These are phyloP conservation scores for Drechslerella dactyloides DNA, from an alignment of 2,329 filamentous ascomycete species.

Conservation along the genomic window DNA sequence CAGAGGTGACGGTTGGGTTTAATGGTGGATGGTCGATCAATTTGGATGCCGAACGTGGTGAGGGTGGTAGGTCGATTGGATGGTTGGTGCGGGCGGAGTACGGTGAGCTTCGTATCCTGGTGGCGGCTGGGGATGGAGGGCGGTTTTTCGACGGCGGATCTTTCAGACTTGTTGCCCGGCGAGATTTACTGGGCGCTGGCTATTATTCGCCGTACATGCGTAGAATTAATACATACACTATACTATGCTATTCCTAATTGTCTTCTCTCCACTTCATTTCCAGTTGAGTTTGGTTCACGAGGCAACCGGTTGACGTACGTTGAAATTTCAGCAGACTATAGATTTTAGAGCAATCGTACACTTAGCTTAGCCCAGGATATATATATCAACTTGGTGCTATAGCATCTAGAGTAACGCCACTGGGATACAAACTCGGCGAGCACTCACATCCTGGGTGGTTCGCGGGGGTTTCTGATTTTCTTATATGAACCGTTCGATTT, in stretches of 20 bases:
- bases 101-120: constrained; percentile 43
- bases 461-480: no score
- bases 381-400: no score
- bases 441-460: no score
- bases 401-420: no score
- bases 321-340: no score
- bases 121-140: constrained; percentile 8
- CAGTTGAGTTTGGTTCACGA: no score
- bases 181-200: constrained; percentile 39
- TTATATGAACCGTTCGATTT: background rate
- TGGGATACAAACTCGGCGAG: no score
- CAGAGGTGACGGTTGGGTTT: no score
- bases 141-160: constrained; percentile 29
- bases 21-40: background rate
- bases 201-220: constrained; percentile 46
- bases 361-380: no score
- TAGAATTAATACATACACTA: background rate
- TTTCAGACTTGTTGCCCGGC: constrained; percentile 49
- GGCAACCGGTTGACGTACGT: no score
- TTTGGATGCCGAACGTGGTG: constrained; percentile 1
- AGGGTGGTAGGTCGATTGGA: background rate
- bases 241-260: background rate
- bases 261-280: no score
- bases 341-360: no score
- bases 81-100: constrained; percentile 29